These are phyloP conservation scores for Cyphellophora europaea DNA, from an alignment of 2,329 filamentous ascomycete genomes.

Conservation along the genomic window DNA sequence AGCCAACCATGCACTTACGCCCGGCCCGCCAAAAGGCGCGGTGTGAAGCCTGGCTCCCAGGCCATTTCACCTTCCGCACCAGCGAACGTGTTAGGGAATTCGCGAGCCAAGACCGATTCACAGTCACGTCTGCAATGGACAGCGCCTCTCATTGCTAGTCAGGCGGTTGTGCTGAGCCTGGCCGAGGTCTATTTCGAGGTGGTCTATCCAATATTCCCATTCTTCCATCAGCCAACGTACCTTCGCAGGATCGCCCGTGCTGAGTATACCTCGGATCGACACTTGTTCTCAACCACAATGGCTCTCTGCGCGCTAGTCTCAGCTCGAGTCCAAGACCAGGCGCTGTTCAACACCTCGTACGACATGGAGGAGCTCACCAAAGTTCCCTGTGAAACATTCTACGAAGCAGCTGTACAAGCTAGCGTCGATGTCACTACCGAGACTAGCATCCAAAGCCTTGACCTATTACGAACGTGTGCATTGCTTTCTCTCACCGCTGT, in stretches of 20 bases:
- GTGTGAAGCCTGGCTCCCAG: constrained; percentile 18
- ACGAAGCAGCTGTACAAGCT: constrained; percentile 27
- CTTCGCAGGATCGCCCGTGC: constrained; percentile 29
- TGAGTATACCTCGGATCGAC: constrained; percentile 34
- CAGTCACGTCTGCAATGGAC: constrained; percentile 24
- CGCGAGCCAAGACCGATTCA: constrained; percentile 2
- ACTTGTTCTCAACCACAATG: constrained; percentile 43
- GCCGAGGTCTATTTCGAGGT: constrained; percentile 43
- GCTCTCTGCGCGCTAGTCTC: constrained; percentile 42
- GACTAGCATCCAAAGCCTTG: constrained; percentile 22
- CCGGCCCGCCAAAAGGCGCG: constrained; percentile 33
- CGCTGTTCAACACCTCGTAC: constrained; percentile 30
- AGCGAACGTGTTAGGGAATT: constrained; percentile 1
- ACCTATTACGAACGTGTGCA: constrained; percentile 37
- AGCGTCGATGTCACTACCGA: constrained; percentile 25
- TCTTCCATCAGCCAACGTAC: constrained; percentile 41
- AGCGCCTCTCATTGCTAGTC: constrained; percentile 31
- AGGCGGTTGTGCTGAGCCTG: constrained; percentile 31
- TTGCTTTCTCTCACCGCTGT: constrained; percentile 42
- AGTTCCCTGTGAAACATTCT: constrained; percentile 34
- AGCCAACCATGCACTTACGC: constrained; percentile 40
- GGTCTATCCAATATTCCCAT: constrained; percentile 45
- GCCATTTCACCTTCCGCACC: constrained; percentile 1
- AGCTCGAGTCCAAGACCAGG: constrained; percentile 41
- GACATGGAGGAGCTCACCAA: constrained; percentile 22